Conservation (phyloP, 495 filamentous ascomycete species). For the Aspergillus diversus region DNA sequence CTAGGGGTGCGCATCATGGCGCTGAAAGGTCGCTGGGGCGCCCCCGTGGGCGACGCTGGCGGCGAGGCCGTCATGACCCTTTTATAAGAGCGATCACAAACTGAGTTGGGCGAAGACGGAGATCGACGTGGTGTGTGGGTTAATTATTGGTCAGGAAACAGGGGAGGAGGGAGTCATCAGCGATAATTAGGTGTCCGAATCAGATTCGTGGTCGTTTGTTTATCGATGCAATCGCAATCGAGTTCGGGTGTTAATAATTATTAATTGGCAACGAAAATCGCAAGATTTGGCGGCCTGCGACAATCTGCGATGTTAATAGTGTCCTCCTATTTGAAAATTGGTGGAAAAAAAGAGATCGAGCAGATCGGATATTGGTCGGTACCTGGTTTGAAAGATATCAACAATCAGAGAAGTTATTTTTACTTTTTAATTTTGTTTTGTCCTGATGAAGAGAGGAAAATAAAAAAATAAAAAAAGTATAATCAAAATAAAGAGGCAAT, state of each 20-base stretch:
- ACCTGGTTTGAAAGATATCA: constrained; percentile 5
- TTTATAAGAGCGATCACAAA: constrained; percentile 18
- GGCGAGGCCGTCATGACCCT: constrained; percentile 59
- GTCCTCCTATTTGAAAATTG: constrained; percentile 3
- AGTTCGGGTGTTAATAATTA: constrained; percentile 12
- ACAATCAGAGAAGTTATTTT: constrained; percentile 9
- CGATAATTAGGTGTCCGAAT: constrained; percentile 17
- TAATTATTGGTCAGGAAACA: constrained; percentile 26
- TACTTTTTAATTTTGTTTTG: constrained; percentile 9
- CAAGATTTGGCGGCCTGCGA: constrained; percentile 30
- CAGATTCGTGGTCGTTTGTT: constrained; percentile 6
- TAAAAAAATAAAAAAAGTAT: not conserved
- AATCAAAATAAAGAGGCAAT: not conserved
- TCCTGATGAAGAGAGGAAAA: not conserved
- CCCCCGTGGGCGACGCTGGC: constrained; percentile 59
- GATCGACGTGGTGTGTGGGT: constrained; percentile 26
- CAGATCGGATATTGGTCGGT: constrained; percentile 2
- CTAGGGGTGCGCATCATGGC: constrained; percentile 80
- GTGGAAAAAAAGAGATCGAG: constrained; percentile 10
- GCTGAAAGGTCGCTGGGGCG: constrained; percentile 77
- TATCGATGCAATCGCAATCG: constrained; percentile 8
- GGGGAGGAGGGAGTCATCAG: constrained; percentile 26
- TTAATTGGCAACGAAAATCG: constrained; percentile 19
- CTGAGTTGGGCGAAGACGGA: constrained; percentile 14
- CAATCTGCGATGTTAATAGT: constrained; percentile 24